A percentile compares a stretch with the other conserved stretches of the same genome.
Evolutionary conservation across 2,329 filamentous ascomycete species (phyloP).

Genomic region (Diaporthe citri): DNA sequence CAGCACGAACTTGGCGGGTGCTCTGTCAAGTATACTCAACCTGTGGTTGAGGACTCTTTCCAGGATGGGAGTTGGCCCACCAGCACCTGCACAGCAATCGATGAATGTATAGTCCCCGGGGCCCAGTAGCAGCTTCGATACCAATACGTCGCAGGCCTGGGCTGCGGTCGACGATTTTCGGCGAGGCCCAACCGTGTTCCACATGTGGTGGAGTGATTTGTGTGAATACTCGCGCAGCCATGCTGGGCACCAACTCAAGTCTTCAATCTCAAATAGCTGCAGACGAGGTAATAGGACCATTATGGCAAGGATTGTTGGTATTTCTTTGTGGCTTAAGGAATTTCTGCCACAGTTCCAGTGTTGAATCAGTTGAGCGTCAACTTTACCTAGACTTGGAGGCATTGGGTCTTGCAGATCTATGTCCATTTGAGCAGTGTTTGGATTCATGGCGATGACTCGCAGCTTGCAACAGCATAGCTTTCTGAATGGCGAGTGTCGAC

Average conservation of each 20-base stretch:
- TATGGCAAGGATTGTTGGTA: neutral
- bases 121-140: neutral
- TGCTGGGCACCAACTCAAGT: conserved; percentile 10
- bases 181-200: neutral
- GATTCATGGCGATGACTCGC: neutral
- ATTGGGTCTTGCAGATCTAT: neutral
- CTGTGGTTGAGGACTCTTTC: neutral
- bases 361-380: neutral
- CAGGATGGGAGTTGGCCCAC: conserved; percentile 4
- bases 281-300: conserved; percentile 2
- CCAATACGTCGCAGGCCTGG: neutral
- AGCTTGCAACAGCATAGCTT: neutral
- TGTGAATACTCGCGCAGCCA: conserved; percentile 14
- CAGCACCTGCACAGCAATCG: conserved; percentile 11
- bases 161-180: neutral
- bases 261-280: conserved; percentile 7
- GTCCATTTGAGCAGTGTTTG: neutral
- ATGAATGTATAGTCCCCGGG: neutral
- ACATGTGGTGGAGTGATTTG: conserved; percentile 15
- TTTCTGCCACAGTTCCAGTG: neutral
- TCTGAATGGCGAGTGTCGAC: neutral
- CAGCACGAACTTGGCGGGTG: conserved; percentile 9
- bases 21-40: neutral
- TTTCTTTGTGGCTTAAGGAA: neutral
- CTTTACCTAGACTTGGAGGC: neutral